Evolutionary conservation across 495 filamentous ascomycete genomes (phyloP), one percentile per base, ranked within the genome.

Genomic region (Neurospora tetrasperma): DNA sequence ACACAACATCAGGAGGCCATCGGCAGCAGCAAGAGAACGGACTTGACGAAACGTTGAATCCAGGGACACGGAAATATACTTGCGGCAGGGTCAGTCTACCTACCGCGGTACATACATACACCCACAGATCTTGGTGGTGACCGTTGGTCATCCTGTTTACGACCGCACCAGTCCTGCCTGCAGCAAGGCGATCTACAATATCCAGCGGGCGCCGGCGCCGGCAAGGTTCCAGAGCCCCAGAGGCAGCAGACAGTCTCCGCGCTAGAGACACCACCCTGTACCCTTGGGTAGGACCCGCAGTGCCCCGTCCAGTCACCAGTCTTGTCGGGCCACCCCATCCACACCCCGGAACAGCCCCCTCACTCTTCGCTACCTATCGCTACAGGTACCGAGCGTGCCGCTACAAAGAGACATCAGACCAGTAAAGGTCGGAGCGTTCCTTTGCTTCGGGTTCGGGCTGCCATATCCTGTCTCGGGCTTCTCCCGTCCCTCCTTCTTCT

Each of bases 101-200:
- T 74, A 72, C 73, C 44, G 42, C 71, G 41, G 31, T 20, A 39
- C 39, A 8, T 38, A 14, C 35, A n/a, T 48, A 48, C 44, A 20
- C n/a, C 44, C 44, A 54, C 20, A 54, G 18, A 71, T 18, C 43
- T 18, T 70, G 62, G 70, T 72, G 72, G 73, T 31, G 27, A 31
- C n/a, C 39, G 59, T 71, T 41, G 62, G 70, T 48, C 68, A 59
- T 46, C 66, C 68, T 70, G 73, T 59, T 59, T 71, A 71, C 62
- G 40, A 72, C 72, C 72, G 35, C 46, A 71, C n/a, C 41, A 72
- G 73, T 66, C 66, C 72, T 80, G 75, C 66, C 72, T 80, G 75
- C 78, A 76, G 77, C 70, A 79, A 76, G 76, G 74, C 77, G 77
- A 78, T 80, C 78, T 76, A 31, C 27, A 31, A 31, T 31, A 75